phyloP scores from a whole-genome alignment of 2,329 filamentous ascomycete genomes.

The Lachnellula hyalina region DNA sequence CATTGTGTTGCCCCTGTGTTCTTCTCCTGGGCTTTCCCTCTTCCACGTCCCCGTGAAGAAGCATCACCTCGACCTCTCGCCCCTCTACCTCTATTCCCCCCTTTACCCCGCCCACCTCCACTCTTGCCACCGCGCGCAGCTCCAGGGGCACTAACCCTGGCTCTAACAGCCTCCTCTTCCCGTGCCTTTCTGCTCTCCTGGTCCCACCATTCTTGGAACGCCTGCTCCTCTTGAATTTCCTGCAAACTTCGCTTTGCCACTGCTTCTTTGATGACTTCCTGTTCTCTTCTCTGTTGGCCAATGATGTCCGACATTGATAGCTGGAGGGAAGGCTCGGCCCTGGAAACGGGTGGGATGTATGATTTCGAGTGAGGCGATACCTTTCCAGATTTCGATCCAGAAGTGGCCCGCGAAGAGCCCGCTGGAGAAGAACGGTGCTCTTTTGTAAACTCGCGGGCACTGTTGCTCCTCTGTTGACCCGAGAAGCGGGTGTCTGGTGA shows the following conservation, averaged over 20 bases:
- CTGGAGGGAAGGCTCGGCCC: conserved; percentile 59
- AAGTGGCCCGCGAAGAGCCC: conserved; percentile 8
- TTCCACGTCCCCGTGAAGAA: conserved; percentile 1
- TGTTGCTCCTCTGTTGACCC: conserved; percentile 41
- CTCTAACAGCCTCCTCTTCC: conserved; percentile 26
- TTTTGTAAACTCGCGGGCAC: conserved; percentile 13
- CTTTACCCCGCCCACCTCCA: conserved; percentile 15
- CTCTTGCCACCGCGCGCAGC: conserved; percentile 21
- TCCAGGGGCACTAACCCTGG: conserved; percentile 6
- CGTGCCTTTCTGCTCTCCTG: conserved; percentile 71
- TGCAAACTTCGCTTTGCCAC: conserved; percentile 82
- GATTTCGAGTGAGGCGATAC: conserved; percentile 56
- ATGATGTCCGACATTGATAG: conserved; percentile 85
- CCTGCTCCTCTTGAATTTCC: conserved; percentile 95
- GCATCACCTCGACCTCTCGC: conserved; percentile 13
- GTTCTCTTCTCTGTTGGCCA: conserved; percentile 77
- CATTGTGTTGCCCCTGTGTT: background rate
- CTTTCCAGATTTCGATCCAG: conserved; percentile 29
- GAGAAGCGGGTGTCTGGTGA: conserved; percentile 60
- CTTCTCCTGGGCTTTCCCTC: conserved; percentile 6
- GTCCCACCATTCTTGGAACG: conserved; percentile 96
- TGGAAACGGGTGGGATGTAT: conserved; percentile 52
- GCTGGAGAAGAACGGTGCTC: conserved; percentile 6
- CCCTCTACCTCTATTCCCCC: conserved; percentile 15
- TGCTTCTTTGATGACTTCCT: conserved; percentile 75